These are phyloP conservation scores for Daldinia caldariorum DNA, from an alignment of 495 filamentous ascomycete genomes.

Conservation along the genomic window DNA sequence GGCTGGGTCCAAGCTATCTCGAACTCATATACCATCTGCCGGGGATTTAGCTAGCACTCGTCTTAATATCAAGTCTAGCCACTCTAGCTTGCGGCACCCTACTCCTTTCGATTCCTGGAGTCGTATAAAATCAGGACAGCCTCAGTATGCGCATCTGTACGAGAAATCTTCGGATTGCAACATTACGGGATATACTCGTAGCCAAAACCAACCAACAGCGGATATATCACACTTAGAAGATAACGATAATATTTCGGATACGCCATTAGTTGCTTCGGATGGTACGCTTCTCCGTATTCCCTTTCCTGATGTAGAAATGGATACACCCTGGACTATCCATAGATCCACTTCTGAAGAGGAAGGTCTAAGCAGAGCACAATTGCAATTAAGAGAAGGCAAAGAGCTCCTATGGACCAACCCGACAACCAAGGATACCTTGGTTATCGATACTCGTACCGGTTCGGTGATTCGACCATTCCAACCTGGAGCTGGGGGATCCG, in stretches of 20 bases:
- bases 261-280: slow-evolving; percentile 45
- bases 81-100: slow-evolving; percentile 31
- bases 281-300: slow-evolving; percentile 52
- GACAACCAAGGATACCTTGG: slow-evolving; percentile 64
- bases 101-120: slow-evolving; percentile 72
- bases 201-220: background rate
- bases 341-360: background rate
- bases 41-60: slow-evolving; percentile 47
- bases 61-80: slow-evolving; percentile 41
- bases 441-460: slow-evolving; percentile 71
- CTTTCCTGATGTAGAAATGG: slow-evolving; percentile 48
- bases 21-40: slow-evolving; percentile 5
- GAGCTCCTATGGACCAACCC: slow-evolving; percentile 75
- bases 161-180: slow-evolving; percentile 10
- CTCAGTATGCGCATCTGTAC: slow-evolving; percentile 33
- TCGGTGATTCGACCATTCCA: slow-evolving; percentile 52
- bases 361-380: background rate
- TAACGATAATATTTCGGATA: slow-evolving; percentile 31
- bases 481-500: background rate
- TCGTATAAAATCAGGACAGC: slow-evolving; percentile 69
- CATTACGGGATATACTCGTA: background rate
- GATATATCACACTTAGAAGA: slow-evolving; percentile 18
- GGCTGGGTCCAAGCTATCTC: background rate
- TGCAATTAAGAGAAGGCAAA: slow-evolving; percentile 36
- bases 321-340: background rate